A percentile compares a stretch with the other conserved stretches of the same genome.
These are phyloP conservation scores for Penicillium angulare DNA, from an alignment of 495 filamentous ascomycete species.

Conservation along the genomic window DNA sequence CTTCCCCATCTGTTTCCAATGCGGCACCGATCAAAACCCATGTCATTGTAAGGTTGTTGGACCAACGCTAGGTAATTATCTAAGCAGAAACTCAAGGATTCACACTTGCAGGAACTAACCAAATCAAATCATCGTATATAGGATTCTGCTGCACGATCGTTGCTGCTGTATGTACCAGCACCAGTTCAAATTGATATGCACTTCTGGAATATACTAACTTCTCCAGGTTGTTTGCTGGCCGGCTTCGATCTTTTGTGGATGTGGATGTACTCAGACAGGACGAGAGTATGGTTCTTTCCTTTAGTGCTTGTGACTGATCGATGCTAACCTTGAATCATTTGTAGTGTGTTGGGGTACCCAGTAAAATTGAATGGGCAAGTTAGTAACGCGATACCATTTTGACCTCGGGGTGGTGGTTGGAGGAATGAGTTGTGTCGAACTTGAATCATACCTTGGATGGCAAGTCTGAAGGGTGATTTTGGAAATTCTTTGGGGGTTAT, in stretches of 20 bases:
- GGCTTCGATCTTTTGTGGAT: slow-evolving; percentile 58
- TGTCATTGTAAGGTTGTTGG: slow-evolving; percentile 63
- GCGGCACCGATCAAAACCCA: slow-evolving; percentile 58
- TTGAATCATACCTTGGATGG: too few relatives aligned
- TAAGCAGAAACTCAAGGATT: not conserved
- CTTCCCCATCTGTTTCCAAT: slow-evolving; percentile 55
- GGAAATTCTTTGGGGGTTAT: not conserved
- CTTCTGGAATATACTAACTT: not conserved
- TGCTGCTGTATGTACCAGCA: slow-evolving; percentile 54
- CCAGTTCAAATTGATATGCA: not conserved
- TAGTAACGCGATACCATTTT: slow-evolving; percentile 54
- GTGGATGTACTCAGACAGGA: slow-evolving; percentile 54
- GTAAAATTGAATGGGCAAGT: slow-evolving; percentile 55
- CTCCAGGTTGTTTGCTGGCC: slow-evolving; percentile 57
- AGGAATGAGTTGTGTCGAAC: not conserved
- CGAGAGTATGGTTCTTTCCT: slow-evolving; percentile 45
- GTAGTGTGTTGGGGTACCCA: slow-evolving; percentile 55
- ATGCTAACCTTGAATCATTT: not conserved
- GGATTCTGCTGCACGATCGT: slow-evolving; percentile 48
- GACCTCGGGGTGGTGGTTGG: slow-evolving; percentile 10
- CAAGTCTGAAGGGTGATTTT: not conserved
- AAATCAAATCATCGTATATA: too few relatives aligned
- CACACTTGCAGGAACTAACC: not conserved
- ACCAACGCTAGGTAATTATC: slow-evolving; percentile 49
- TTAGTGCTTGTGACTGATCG: not conserved